Percentiles rank a stretch among this genome's conserved stretches.
Conservation (phyloP, 1,284 basidiomycete species). For the Ceratobasidium sp. region DNA sequence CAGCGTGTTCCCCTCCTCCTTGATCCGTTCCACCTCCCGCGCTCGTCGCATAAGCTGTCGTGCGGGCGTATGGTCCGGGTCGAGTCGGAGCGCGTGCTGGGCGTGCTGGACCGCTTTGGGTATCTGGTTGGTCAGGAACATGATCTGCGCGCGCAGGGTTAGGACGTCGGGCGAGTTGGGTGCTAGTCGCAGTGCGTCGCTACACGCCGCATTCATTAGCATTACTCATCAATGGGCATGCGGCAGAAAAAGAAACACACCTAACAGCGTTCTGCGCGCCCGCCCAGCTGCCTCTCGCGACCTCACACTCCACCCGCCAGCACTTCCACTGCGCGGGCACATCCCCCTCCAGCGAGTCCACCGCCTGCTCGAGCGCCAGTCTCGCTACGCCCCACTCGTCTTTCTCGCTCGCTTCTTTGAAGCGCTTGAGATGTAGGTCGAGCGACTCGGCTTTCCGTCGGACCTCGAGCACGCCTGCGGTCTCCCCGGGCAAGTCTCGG, state of each 20-base stretch:
- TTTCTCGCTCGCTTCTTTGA: conserved; percentile 69
- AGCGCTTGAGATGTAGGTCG: conserved; percentile 74
- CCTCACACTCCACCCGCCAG: conserved; percentile 83
- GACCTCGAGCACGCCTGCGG: conserved; percentile 66
- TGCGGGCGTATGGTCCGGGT: conserved; percentile 82
- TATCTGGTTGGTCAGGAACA: conserved; percentile 82
- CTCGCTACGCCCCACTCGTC: conserved; percentile 79
- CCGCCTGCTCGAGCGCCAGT: conserved; percentile 70
- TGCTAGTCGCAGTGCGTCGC: conserved; percentile 80
- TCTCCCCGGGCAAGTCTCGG: conserved; percentile 60
- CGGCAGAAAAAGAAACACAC: too few relatives aligned
- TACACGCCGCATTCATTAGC: conserved; percentile 55
- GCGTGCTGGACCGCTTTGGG: conserved; percentile 81
- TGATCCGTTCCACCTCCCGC: conserved; percentile 83
- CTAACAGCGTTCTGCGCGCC: conserved; percentile 78
- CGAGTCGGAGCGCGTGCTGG: conserved; percentile 79
- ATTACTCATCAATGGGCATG: too few relatives aligned
- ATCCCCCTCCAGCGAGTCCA: conserved; percentile 73
- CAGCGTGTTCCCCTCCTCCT: conserved; percentile 85
- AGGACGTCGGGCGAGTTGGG: conserved; percentile 84
- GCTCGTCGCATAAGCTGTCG: conserved; percentile 80
- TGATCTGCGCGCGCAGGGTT: conserved; percentile 82
- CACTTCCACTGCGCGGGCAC: conserved; percentile 81
- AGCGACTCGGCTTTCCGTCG: conserved; percentile 74
- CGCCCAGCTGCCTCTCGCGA: conserved; percentile 78